Base-by-base conservation (phyloP, 1,284 basidiomycete genomes). In the Singerocomus inundabilis region DNA sequence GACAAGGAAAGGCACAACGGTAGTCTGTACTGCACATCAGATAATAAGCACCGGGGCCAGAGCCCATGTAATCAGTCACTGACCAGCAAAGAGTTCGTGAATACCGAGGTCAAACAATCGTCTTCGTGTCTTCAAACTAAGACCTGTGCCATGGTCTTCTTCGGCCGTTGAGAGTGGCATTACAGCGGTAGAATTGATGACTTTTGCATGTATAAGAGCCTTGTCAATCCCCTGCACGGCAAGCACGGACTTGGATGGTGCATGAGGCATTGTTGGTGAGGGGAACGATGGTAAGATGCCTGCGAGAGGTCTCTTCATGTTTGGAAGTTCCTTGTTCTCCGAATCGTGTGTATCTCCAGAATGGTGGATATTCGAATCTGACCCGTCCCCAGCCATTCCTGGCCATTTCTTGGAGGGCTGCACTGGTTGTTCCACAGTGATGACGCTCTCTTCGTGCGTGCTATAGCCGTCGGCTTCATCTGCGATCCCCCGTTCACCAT, bases 41-140 rank as follows among this genome's bases (percentile, higher is more conserved):
- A 42, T 34, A 26, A 38, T 58, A 37, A 51, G 44, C 28, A 42
- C 48, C n/a, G 28, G 46, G 16, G 11, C 30, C 40, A 31, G n/a
- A 41, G 42, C 11, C 39, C 36, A 28, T 38, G 37, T 31, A 41
- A 36, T 48, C 6, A 49, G 28, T 40, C 6, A 70, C 81, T 57
- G 61, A 93, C 93, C 91, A 49, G 93, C 91, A 69, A 97, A 96
- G 51, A 95, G 74, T 51, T 93, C 85, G 5, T 74, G 75, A 25
- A 96, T 84, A 4, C 91, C 93, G 16, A 92, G 74, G 13, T 91
- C 88, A 39, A 74, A 68, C 47, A 97, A 65, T 39, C 88, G 75
- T 58, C 70, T 81, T 58, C 79, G 74, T 49, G 80, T 88, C 61
- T 74, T 81, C 56, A 78, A 76, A 48, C 80, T 79, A 15, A 95